Evolutionary conservation across 1,139 yeast genomes (phyloP).

Genomic region (Kodamaea alishanica): DNA sequence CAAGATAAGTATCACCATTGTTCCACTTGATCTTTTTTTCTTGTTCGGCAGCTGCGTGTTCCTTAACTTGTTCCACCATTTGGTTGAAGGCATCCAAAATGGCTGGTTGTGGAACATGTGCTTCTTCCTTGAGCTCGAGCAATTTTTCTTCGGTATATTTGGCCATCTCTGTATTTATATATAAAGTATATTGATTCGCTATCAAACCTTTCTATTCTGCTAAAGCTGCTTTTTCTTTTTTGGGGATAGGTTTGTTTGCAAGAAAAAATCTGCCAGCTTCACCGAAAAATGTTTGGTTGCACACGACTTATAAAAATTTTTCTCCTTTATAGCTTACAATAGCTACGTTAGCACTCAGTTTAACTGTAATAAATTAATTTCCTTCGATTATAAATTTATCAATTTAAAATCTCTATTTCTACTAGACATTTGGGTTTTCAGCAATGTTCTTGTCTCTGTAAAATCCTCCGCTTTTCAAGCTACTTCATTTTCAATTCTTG

Average conservation of each 20-base stretch:
- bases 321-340: neutral
- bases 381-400: no score
- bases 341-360: no score
- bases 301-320: constrained; percentile 11
- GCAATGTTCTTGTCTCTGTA: no score
- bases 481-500: no score
- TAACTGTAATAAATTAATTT: no score
- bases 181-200: constrained; percentile 3
- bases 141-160: constrained; percentile 73
- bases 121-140: constrained; percentile 52
- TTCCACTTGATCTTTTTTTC: constrained; percentile 33
- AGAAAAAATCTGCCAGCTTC: no score
- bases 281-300: constrained; percentile 1
- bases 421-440: no score
- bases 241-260: neutral
- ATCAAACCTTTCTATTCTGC: constrained; percentile 3
- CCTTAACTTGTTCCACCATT: constrained; percentile 62
- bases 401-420: no score
- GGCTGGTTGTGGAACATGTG: constrained; percentile 56
- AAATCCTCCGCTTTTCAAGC: no score
- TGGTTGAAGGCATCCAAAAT: constrained; percentile 63
- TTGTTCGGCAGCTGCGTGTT: constrained; percentile 35
- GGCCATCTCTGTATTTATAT: constrained; percentile 32
- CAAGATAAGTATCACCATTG: constrained; percentile 49
- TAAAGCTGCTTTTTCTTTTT: no score